These are phyloP conservation scores for Eimeria sp. DNA, from an alignment of 169 alveolate species.

Conservation along the genomic window DNA sequence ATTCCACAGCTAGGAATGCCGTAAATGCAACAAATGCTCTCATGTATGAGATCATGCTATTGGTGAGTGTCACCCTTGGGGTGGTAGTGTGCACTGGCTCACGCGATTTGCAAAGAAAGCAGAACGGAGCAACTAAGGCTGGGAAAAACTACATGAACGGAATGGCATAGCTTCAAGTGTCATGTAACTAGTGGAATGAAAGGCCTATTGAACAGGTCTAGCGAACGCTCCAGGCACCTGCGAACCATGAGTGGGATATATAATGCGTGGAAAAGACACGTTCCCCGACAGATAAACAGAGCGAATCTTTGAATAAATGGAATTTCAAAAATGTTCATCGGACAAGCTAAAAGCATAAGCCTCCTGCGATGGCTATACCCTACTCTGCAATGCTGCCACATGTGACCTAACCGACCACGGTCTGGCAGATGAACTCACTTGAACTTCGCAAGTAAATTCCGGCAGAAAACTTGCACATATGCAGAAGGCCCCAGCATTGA, in stretches of 20 bases:
- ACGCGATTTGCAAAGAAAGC: neutral
- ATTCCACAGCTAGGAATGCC: neutral
- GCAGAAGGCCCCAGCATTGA: too few species aligned
- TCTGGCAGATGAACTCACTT: too few species aligned
- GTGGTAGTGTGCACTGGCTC: neutral
- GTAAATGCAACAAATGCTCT: neutral
- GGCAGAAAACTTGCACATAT: too few species aligned
- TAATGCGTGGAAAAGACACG: neutral
- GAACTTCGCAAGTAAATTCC: too few species aligned
- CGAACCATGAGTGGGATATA: neutral
- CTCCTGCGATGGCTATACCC: too few species aligned
- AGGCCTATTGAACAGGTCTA: neutral
- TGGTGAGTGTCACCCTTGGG: neutral
- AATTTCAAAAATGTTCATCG: too few species aligned
- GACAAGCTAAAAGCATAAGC: too few species aligned
- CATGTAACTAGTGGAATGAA: neutral
- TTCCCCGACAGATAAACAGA: neutral
- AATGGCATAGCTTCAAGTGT: neutral
- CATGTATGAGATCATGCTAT: neutral
- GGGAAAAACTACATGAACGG: neutral
- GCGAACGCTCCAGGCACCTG: too few species aligned
- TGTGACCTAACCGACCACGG: too few species aligned
- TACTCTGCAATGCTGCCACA: too few species aligned
- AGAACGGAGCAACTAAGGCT: neutral
- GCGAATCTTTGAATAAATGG: neutral